Base-by-base conservation (phyloP, 2,329 filamentous ascomycete genomes). In the Scedosporium apiospermum region DNA sequence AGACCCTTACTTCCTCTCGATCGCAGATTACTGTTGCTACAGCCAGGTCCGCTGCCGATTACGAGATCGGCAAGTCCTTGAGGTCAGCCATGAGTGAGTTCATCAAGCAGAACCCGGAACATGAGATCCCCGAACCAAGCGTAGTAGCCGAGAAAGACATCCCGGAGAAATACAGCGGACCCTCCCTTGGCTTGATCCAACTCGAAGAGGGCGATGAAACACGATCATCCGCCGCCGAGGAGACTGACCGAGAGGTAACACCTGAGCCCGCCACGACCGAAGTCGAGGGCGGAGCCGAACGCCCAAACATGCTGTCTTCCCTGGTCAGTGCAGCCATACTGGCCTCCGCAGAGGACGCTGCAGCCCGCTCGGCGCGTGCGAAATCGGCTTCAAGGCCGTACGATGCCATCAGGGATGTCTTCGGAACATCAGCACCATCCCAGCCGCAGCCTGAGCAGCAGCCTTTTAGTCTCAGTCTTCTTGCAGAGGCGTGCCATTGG, bases 1-100 rank as follows among this genome's bases (percentile, higher is more conserved):
- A 76, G 61, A 78, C 79, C 27, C 71, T 78, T 1, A 80, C 81
- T 64, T 75, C 80, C 18, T 83, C 81, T 7, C 76, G 81, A 21
- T 76, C 74, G 3, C 75, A 72, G 66, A 71, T 73, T 41, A 69
- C 70, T 53, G 74, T 75, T 1, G 66, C 67, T 23, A 76, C 74
- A 57, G 67, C 73, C 62, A 71, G 70, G 49, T 70, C 72, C 61
- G 69, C 68, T 6, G 69, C 71, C 9, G 73, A 76, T 59, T 68
- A 67, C 44, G 73, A 73, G 4, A 67, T 73, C 34, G 71, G 73
- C 58, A 59, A 65, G 14, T 76, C 75, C 69, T 68, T 78, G 59
- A 69, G 67, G 18, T 69, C 71, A 6, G 67, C 71, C 3, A 65
- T 78, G 58, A 68, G 72, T 41, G 71, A 72, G 7, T 75, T 78